These are phyloP conservation scores for Eucalyptus cloeziana DNA, from an alignment of 345 rosid species.

Conservation along the genomic window DNA sequence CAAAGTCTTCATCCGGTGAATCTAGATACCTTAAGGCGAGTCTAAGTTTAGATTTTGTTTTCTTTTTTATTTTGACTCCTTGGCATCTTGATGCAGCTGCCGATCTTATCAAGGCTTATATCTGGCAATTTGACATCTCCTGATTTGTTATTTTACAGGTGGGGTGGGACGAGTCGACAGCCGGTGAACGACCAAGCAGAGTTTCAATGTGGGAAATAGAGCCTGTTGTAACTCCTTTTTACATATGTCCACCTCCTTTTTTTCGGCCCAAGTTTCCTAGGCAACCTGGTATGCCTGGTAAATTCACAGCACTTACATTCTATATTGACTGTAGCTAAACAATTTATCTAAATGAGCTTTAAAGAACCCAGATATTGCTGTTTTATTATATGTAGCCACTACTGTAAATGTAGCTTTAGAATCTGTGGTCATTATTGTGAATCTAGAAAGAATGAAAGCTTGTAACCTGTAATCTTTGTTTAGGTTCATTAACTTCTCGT, in stretches of 20 bases:
- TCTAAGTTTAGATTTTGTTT: neutral
- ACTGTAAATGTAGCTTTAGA: neutral
- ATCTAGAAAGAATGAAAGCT: neutral
- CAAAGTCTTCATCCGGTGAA: neutral
- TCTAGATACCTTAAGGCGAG: neutral
- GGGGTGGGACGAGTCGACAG: slow-evolving; percentile 97
- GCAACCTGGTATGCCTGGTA: slow-evolving; percentile 89
- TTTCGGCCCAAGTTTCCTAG: slow-evolving; percentile 83
- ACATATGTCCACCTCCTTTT: slow-evolving; percentile 95
- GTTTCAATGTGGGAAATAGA: slow-evolving; percentile 96
- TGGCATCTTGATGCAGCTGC: neutral
- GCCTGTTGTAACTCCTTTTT: slow-evolving; percentile 88
- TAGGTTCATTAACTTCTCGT: neutral
- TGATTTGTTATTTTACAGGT: slow-evolving; percentile 33
- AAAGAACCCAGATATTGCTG: neutral
- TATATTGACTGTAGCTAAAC: neutral
- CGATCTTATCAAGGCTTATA: neutral
- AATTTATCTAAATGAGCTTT: neutral
- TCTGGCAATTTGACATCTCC: neutral
- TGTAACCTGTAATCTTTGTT: neutral
- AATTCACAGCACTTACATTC: neutral
- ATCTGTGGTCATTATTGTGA: neutral
- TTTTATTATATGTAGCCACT: neutral
- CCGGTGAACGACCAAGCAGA: slow-evolving; percentile 79
- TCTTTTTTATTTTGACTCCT: neutral